Evolutionary conservation across 805 yeast genomes (phyloP), one percentile per base, ranked within the genome.

Genomic region (Metschnikowia santaceciliae): DNA sequence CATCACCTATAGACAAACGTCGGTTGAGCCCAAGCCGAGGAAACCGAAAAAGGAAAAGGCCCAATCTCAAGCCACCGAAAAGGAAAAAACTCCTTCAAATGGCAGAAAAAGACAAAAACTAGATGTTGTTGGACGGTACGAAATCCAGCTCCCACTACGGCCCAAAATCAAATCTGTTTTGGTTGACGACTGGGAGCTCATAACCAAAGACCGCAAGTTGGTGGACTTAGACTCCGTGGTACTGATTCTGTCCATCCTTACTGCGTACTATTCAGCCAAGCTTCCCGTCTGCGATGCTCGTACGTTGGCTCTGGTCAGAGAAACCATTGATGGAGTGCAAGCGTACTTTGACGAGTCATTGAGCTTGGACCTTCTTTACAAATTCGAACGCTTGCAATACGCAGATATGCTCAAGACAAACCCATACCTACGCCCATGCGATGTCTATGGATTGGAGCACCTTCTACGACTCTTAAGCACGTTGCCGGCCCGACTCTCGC

Each of bases 111-210:
- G 44, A 30, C 51, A 35, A 15, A 55, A 47, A 44, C 39, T 36
- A 13, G 59, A 43, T 49, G 55, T 51, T 62, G 66, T 50, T 65
- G 71, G 46, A 64, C 73, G 41, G 5, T 56, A 54, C 43, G 86
- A 86, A 58, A 75, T 89, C 17, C 65, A 71, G 42, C 59, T 89
- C 14, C 69, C 71, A 13, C 79, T 91, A 6, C 88, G 92, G 1
- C 82, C 83, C 46, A 69, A 75, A 32, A 71, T 92, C 51, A 91
- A 90, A 65, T 71, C 85, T 5, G 60, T 83, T 3, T 70, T 92
- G 36, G 96, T 91, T 0, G 90, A 89, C 65, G 98, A 92, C 71
- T 92, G 98, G 99, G 97, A 92, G 66, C 76, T 75, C 57, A 78
- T 92, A 33, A 90, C 98, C 0, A 88, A 87, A 59, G 88, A 90